These are phyloP conservation scores for Myxozyma nipponensis DNA, from an alignment of 805 yeast species.

Conservation along the genomic window DNA sequence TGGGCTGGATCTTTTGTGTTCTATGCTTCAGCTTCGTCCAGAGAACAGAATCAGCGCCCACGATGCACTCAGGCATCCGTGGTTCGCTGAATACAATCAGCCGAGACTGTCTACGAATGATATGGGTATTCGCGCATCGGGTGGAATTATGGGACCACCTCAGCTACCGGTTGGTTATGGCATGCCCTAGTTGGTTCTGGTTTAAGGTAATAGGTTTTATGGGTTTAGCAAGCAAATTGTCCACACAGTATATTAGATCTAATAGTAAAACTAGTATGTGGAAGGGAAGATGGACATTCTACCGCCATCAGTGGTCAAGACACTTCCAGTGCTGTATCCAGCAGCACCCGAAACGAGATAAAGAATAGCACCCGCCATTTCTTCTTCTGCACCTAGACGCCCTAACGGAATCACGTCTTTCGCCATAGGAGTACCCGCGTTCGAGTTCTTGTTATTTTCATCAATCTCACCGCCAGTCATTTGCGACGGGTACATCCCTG, in stretches of 20 bases:
- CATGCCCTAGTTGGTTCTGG: too few relatives aligned
- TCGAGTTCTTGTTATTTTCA: conserved; percentile 36
- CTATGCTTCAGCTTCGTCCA: conserved; percentile 52
- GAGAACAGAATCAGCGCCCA: conserved; percentile 51
- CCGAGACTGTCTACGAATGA: conserved; percentile 1
- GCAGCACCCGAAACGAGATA: conserved; percentile 68
- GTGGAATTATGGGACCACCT: conserved; percentile 23
- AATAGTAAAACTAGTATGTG: conserved; percentile 22
- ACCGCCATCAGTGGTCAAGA: conserved; percentile 66
- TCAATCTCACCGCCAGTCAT: conserved; percentile 45
- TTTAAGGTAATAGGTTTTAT: too few relatives aligned
- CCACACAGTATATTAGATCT: neutral
- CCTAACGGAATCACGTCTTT: conserved; percentile 51
- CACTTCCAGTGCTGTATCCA: conserved; percentile 63
- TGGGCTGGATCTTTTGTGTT: conserved; percentile 63
- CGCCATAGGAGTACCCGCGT: conserved; percentile 37
- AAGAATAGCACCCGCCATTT: conserved; percentile 64
- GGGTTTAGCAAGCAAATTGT: neutral
- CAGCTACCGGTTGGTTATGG: conserved; percentile 22
- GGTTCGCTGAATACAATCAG: conserved; percentile 70
- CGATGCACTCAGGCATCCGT: conserved; percentile 58
- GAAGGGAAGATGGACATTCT: conserved; percentile 36
- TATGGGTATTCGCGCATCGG: conserved; percentile 3
- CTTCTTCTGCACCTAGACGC: conserved; percentile 60
- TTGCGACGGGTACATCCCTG: conserved; percentile 59